Conservation (phyloP, 805 yeast genomes). For the Suhomyces faveliae region DNA sequence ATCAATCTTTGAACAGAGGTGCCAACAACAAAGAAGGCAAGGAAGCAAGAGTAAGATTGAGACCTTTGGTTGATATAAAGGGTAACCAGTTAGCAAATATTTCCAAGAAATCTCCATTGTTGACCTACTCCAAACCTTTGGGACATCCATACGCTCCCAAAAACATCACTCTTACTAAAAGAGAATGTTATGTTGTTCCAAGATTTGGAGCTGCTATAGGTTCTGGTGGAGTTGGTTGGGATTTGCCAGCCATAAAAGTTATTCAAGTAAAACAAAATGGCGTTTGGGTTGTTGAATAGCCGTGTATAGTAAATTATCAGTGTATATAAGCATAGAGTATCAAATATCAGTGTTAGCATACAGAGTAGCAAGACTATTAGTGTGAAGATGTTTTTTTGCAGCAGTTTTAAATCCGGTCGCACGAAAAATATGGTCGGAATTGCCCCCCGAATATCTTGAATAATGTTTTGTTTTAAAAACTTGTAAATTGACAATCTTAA, state of each 20-base stretch:
- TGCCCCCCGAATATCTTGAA: background rate
- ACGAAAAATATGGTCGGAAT: background rate
- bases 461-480: background rate
- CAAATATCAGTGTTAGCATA: background rate
- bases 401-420: background rate
- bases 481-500: background rate
- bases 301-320: background rate
- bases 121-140: constrained; percentile 86
- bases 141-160: constrained; percentile 89
- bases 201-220: constrained; percentile 83
- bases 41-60: constrained; percentile 56
- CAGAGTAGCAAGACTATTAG: background rate
- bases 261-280: constrained; percentile 66
- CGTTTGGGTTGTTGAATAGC: constrained; percentile 53
- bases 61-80: constrained; percentile 70
- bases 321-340: background rate
- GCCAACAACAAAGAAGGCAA: constrained; percentile 44
- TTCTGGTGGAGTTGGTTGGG: constrained; percentile 89
- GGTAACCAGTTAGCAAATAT: constrained; percentile 77
- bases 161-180: constrained; percentile 56
- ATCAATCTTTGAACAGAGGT: constrained; percentile 61
- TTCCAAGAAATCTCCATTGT: constrained; percentile 66
- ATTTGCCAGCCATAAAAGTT: constrained; percentile 74
- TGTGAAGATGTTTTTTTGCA: background rate
- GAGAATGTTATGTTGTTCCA: constrained; percentile 90